These are phyloP conservation scores for Candida glucosophila DNA, from an alignment of 1,139 yeast species.

Conservation along the genomic window DNA sequence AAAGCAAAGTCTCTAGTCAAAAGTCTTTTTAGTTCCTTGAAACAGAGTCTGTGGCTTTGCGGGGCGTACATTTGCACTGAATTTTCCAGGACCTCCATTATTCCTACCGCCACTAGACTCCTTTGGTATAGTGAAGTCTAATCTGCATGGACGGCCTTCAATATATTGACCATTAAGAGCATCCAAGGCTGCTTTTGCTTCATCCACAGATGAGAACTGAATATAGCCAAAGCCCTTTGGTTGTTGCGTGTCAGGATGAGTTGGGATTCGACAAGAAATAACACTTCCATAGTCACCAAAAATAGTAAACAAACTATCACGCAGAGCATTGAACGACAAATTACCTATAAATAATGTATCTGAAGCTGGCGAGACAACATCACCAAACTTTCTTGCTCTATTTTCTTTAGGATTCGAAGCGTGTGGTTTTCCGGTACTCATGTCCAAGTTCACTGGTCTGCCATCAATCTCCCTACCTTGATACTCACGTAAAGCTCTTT, in stretches of 20 bases:
- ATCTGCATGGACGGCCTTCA: conserved; percentile 89
- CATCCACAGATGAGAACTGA: conserved; percentile 78
- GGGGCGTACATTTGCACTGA: conserved; percentile 54
- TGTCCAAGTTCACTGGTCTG: conserved; percentile 88
- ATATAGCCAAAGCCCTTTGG: conserved; percentile 99
- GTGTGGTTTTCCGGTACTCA: conserved; percentile 79
- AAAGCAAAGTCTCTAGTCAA: too few species aligned
- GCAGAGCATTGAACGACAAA: conserved; percentile 80
- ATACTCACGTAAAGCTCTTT: conserved; percentile 76
- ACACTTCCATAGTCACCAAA: conserved; percentile 77
- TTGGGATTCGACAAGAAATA: conserved; percentile 87
- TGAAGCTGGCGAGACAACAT: conserved; percentile 82
- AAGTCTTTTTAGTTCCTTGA: conserved; percentile 71
- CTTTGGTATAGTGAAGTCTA: conserved; percentile 91
- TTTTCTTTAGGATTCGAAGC: conserved; percentile 44
- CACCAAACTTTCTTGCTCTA: conserved; percentile 87
- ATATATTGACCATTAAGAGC: conserved; percentile 83
- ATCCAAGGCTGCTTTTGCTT: conserved; percentile 83
- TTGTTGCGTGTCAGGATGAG: conserved; percentile 97
- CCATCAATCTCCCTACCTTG: conserved; percentile 96
- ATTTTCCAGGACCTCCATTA: conserved; percentile 34
- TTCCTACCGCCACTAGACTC: conserved; percentile 23
- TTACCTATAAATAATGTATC: conserved; percentile 95
- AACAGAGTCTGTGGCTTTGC: conserved; percentile 52
- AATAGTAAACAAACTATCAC: conserved; percentile 63